Conservation (phyloP, 169 alveolate species). For the Miamiensis avidus region DNA sequence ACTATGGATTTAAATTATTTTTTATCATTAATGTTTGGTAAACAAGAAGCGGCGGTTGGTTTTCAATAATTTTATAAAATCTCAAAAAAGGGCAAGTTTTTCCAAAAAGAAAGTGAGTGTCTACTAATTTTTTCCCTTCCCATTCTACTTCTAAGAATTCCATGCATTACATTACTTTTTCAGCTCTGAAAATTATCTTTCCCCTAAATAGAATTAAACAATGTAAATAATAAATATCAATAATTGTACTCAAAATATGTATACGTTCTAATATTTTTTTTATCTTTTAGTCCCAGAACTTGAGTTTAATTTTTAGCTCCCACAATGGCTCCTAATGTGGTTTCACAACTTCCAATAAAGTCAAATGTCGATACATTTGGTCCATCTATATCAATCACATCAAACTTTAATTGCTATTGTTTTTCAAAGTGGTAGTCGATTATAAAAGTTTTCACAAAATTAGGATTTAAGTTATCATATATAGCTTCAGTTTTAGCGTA, state of each 20-base stretch:
- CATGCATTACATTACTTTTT: too few relatives aligned
- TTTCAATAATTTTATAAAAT: constrained; percentile 32
- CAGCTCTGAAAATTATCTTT: constrained; percentile 56
- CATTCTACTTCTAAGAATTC: too few relatives aligned
- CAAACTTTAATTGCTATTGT: constrained; percentile 44
- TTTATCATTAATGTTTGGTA: constrained; percentile 37
- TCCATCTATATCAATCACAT: constrained; percentile 67
- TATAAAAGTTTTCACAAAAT: constrained; percentile 50
- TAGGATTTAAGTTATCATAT: constrained; percentile 70
- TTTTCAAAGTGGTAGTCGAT: constrained; percentile 65
- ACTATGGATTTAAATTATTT: constrained; percentile 49
- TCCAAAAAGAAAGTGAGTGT: constrained; percentile 43
- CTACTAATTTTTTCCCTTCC: constrained; percentile 34
- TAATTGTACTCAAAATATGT: too few relatives aligned
- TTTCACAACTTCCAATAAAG: constrained; percentile 44
- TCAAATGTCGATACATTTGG: constrained; percentile 24
- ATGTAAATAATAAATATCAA: too few relatives aligned
- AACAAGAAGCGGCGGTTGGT: constrained; percentile 30
- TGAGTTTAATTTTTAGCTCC: constrained; percentile 52
- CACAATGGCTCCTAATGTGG: constrained; percentile 56
- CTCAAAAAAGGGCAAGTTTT: constrained; percentile 51
- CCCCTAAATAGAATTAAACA: too few relatives aligned
- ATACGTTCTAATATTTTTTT: constrained; percentile 10
- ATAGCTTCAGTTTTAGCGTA: constrained; percentile 66
- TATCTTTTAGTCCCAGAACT: constrained; percentile 29